Percentiles rank a stretch among this genome's conserved stretches.
Conservation (phyloP, 352 stramenopile genomes). For the Globisporangium splendens region DNA sequence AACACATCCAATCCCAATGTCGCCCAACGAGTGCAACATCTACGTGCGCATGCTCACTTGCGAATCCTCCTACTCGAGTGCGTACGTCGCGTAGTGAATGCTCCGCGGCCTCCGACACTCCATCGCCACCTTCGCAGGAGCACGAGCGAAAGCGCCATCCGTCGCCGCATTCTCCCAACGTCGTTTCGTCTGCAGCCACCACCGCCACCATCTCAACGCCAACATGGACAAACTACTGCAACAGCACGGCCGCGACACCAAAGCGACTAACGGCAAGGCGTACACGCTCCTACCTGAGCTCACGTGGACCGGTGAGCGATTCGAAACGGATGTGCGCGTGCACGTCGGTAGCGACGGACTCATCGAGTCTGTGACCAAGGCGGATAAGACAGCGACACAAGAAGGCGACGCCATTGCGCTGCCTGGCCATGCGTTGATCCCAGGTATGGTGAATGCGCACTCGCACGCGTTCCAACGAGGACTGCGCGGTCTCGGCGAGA, state of each 20-base stretch:
- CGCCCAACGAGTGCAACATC: not conserved
- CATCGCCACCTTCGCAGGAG: not conserved
- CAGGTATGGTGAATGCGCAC: conserved; percentile 80
- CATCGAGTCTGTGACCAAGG: conserved; percentile 35
- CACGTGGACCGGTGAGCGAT: conserved; percentile 57
- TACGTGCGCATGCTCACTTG: not conserved
- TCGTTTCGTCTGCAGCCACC: not conserved
- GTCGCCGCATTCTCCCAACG: not conserved
- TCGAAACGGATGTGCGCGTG: conserved; percentile 54
- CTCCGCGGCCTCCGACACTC: not conserved
- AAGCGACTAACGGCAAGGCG: conserved; percentile 8
- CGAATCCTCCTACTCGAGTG: not conserved
- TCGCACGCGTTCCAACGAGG: conserved; percentile 77
- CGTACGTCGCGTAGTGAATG: not conserved
- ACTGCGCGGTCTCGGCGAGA: conserved; percentile 69
- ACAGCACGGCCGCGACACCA: conserved; percentile 4
- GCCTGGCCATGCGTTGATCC: conserved; percentile 47
- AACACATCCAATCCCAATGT: conserved; percentile 6
- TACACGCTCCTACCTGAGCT: conserved; percentile 66
- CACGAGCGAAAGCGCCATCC: not conserved
- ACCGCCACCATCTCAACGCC: conserved; percentile 1
- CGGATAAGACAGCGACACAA: not conserved
- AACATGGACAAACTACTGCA: conserved; percentile 24
- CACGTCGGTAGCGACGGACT: conserved; percentile 40
- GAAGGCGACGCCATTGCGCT: conserved; percentile 19